phyloP scores from a whole-genome alignment of 148 eudicot species.

The Amaranthus hypochondriacus region DNA sequence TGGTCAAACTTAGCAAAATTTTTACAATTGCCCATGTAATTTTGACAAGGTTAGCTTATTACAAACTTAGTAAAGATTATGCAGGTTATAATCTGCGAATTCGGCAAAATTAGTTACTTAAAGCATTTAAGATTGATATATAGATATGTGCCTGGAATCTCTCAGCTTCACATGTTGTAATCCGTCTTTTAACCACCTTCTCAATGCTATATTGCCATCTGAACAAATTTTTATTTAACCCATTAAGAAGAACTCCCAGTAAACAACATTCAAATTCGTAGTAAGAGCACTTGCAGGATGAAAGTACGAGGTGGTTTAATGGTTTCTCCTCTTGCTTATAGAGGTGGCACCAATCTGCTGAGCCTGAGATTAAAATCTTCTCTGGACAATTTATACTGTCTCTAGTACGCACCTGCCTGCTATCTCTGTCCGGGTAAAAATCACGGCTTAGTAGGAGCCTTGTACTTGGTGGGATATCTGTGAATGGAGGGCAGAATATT shows the following conservation, averaged over 20 bases:
- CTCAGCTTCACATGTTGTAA: background rate
- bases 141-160: background rate
- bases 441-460: conserved; percentile 2
- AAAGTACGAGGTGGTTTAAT: too few relatives aligned
- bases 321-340: background rate
- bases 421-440: background rate
- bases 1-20: background rate
- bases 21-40: background rate
- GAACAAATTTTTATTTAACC: background rate
- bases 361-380: background rate
- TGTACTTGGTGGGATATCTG: background rate
- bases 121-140: background rate
- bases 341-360: background rate
- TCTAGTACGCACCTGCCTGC: background rate
- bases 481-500: background rate
- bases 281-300: too few relatives aligned
- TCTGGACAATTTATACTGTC: background rate
- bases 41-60: background rate
- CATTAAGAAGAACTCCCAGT: background rate
- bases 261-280: background rate
- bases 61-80: too few relatives aligned
- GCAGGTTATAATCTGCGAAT: too few relatives aligned
- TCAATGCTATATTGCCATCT: background rate
- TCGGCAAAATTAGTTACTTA: background rate
- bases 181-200: background rate